Percentiles rank a stretch among this genome's conserved stretches.
phyloP scores from a whole-genome alignment of 2,329 filamentous ascomycete genomes.

The Hymenoscyphus infarciens region DNA sequence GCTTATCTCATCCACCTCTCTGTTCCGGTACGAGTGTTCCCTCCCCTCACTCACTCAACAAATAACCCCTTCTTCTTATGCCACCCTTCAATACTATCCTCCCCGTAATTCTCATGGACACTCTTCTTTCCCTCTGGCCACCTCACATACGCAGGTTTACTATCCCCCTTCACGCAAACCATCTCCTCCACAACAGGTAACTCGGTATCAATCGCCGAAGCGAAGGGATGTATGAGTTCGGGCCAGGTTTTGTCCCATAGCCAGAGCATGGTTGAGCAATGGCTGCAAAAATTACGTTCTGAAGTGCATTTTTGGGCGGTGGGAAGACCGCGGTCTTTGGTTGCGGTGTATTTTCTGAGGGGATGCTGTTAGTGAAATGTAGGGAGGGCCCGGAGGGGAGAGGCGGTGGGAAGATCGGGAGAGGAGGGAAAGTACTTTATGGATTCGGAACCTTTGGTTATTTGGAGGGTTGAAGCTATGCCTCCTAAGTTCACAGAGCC shows the following conservation, averaged over 20 bases:
- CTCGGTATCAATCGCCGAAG: constrained; percentile 46
- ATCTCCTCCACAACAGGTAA: constrained; percentile 44
- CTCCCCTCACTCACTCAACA: constrained; percentile 14
- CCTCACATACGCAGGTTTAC: constrained; percentile 44
- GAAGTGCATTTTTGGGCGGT: constrained; percentile 39
- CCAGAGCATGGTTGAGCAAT: constrained; percentile 46
- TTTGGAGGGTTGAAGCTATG: constrained; percentile 40
- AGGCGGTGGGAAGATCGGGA: neutral
- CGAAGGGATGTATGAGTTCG: constrained; percentile 47
- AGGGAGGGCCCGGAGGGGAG: too few species aligned
- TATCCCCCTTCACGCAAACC: constrained; percentile 43
- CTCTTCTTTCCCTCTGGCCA: constrained; percentile 47
- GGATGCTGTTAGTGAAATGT: neutral
- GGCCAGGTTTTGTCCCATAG: constrained; percentile 46
- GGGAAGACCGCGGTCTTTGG: constrained; percentile 42
- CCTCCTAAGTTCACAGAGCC: constrained; percentile 46
- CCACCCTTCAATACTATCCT: constrained; percentile 43
- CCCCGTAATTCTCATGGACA: constrained; percentile 39
- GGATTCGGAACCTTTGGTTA: constrained; percentile 41
- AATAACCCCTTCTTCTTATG: constrained; percentile 40
- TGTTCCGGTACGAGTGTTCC: neutral
- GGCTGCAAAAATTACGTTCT: constrained; percentile 45
- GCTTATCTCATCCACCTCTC: neutral
- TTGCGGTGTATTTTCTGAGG: constrained; percentile 42
- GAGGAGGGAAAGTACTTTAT: constrained; percentile 38